phyloP scores from a whole-genome alignment of 1,139 yeast genomes.

The Yamadazyma taylorii region DNA sequence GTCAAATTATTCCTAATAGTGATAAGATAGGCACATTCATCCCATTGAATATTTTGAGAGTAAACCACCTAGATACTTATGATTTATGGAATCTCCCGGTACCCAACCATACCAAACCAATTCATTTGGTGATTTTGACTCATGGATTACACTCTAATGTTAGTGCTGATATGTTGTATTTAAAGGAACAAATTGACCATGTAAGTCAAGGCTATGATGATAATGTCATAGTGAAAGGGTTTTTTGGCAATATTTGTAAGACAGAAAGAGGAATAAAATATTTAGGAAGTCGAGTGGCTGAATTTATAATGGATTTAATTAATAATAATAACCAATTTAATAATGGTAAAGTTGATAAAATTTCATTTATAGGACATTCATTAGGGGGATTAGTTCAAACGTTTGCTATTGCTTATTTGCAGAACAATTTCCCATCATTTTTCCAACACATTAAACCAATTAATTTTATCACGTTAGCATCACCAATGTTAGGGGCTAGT shows the following conservation, averaged over 20 bases:
- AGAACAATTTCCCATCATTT: constrained; percentile 67
- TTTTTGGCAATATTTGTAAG: constrained; percentile 77
- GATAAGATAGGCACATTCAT: constrained; percentile 32
- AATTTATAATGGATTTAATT: constrained; percentile 64
- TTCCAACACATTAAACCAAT: constrained; percentile 66
- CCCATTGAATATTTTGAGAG: constrained; percentile 26
- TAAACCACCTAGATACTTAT: constrained; percentile 56
- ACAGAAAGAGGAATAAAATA: constrained; percentile 91
- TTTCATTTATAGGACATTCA: constrained; percentile 91
- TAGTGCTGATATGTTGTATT: constrained; percentile 82
- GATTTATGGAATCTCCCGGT: constrained; percentile 71
- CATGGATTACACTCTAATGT: constrained; percentile 93
- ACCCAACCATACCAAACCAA: constrained; percentile 48
- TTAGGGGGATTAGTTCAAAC: constrained; percentile 90
- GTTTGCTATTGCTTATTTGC: constrained; percentile 79
- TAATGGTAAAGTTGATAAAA: constrained; percentile 47
- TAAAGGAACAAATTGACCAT: constrained; percentile 76
- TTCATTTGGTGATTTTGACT: constrained; percentile 76
- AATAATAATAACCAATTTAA: constrained; percentile 33
- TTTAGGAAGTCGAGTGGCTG: constrained; percentile 81
- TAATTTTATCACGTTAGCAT: constrained; percentile 82
- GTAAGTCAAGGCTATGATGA: constrained; percentile 40
- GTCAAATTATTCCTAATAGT: constrained; percentile 26
- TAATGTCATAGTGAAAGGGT: constrained; percentile 78
- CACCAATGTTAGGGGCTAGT: constrained; percentile 83